Base-by-base conservation (phyloP, 768 basidiomycete genomes). In the Holtermanniella nyarrowii region DNA sequence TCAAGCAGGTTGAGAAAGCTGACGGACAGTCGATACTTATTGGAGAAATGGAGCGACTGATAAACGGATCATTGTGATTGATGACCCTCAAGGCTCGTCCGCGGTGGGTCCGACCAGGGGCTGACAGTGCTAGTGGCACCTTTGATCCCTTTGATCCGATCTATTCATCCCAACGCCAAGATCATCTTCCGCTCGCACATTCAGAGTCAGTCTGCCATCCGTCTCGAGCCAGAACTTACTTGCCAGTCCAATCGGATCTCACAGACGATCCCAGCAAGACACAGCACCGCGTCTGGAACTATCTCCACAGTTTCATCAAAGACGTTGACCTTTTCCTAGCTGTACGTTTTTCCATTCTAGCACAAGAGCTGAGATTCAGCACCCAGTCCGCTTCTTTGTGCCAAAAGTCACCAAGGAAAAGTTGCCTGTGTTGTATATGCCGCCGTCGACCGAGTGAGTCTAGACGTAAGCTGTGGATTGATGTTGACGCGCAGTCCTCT, bases 131-230 rank as follows among this genome's bases (percentile, higher is more conserved):
- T 25, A 67, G 55, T 95, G 82, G 86, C 88, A 40, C 88, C 88
- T 45, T 77, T 95, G 49, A 91, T 96, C 68, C 91, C 91, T 4
- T 77, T 90, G 59, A 93, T 95, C 77, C 82, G 80, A 69, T 84
- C 84, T 74, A 75, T 83, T 49, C 78, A 85, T 52, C 88, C 89
- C 2, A 82, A 84, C 22, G 75, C 90, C 44, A 89, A 89, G 48
- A 88, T 95, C 65, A 76, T 91, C 58, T 96, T 91, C 71, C 83
- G 90, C 42, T 93, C 88, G 48, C 90, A 95, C 76, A 95, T 95
- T 55, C 89, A 96, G 75, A 89, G 67, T 69, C 20, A 49, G 62
- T 55, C 2, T 4, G 18, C 5, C 40, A 5, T 37, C 31, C 31
- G 16, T 16, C 16, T 37, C 31, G 10, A 37, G 10, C 16, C 10